These are phyloP conservation scores for Amorphotheca resinae DNA, from an alignment of 495 filamentous ascomycete species.

Conservation along the genomic window DNA sequence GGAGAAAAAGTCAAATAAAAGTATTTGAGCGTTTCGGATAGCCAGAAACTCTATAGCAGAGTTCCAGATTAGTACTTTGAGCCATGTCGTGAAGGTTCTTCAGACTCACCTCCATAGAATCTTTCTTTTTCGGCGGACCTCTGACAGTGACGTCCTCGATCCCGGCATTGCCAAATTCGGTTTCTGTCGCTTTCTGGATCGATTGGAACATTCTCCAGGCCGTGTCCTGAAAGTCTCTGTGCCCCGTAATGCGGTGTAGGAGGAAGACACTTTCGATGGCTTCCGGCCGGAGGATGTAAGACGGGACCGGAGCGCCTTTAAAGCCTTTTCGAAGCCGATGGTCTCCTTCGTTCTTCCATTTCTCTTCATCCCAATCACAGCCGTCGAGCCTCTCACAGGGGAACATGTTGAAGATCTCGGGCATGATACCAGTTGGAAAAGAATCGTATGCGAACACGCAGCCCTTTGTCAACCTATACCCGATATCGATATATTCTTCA, in stretches of 20 bases:
- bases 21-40: neutral
- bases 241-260: conserved; percentile 43
- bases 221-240: conserved; percentile 35
- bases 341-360: conserved; percentile 21
- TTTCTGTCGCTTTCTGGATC: conserved; percentile 28
- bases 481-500: conserved; percentile 58
- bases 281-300: conserved; percentile 30
- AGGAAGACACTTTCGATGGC: conserved; percentile 49
- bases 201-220: conserved; percentile 44
- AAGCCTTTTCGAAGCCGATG: conserved; percentile 7
- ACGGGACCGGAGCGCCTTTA: conserved; percentile 35
- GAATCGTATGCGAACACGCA: conserved; percentile 77
- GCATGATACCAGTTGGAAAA: conserved; percentile 74
- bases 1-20: neutral
- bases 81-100: neutral
- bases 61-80: neutral
- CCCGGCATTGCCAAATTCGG: conserved; percentile 29
- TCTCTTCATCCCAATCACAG: conserved; percentile 71
- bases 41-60: neutral
- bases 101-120: conserved; percentile 31
- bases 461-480: conserved; percentile 68
- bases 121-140: conserved; percentile 18
- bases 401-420: conserved; percentile 45
- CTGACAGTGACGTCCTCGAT: conserved; percentile 23
- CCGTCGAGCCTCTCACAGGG: conserved; percentile 42